Base-by-base conservation (phyloP, 352 stramenopile species). In the Phytophthora rubi region DNA sequence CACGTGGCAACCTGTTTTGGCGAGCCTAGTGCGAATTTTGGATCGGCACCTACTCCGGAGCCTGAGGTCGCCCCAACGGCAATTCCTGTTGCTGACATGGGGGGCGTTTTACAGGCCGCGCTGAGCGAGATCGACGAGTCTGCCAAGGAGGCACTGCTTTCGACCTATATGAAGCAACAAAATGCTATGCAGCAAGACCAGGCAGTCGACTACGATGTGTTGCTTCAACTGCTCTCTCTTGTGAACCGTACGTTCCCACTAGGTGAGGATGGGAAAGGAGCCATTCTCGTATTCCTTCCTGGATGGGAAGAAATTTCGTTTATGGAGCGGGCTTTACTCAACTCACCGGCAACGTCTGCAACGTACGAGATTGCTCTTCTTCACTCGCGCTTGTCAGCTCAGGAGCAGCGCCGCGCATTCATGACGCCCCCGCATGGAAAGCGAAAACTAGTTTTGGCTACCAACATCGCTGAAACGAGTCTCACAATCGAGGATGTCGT, bases 401-500 rank as follows among this genome's bases (percentile, higher is more conserved):
- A 90, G 37, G 88, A 95, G 48, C 88, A 95, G 59, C 82, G 82
- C 4, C 78, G 75, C 9, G 88, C 86, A 13, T 95, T 95, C 64
- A 63, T 86, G 37, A 88, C 80, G 16, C 82, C 88, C 2, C 76
- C 82, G 6, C 65, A 66, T 4, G 84, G 84, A 26, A 89, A 89
- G 59, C 79, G 86, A 54, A 95, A 96, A 64, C 67, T 96, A 6
- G 89, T 96, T 37, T 83, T 99, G 52, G 82, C 93, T 5, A 99
- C 97, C 0, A 99, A 98, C 68, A 98, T 99, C 53, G 96, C 96
- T 5, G 97, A 99, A 78, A 98, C 96, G 10, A 98, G 90, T 70
- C 78, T 99, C 4, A 99, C 97, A 12, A 97, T 99, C n/a, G 94
- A 98, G 37, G 89, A 96, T 62, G 94, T 99, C 26, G 92, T 94